These are phyloP conservation scores for Garcileccinum viscosum DNA, from an alignment of 1,284 basidiomycete species.

Conservation along the genomic window DNA sequence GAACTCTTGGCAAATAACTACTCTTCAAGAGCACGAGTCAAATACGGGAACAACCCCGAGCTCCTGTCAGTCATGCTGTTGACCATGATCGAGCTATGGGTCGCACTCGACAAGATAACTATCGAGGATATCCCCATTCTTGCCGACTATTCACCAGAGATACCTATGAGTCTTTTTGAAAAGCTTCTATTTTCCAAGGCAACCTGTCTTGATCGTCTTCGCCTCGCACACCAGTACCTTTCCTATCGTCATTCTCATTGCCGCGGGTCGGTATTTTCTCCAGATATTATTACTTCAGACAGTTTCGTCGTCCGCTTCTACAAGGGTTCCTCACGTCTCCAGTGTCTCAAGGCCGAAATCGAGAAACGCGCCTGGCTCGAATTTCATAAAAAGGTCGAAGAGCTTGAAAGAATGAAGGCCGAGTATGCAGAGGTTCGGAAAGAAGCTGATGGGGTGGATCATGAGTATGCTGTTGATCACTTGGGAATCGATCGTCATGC, in stretches of 20 bases:
- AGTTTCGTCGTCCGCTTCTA: no score
- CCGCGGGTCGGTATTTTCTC: constrained; percentile 29
- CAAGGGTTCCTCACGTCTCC: no score
- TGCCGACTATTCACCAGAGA: constrained; percentile 51
- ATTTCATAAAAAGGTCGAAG: no score
- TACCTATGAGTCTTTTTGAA: constrained; percentile 44
- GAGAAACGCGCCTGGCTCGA: no score
- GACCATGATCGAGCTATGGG: no score
- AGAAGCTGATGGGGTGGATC: no score
- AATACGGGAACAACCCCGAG: constrained; percentile 38
- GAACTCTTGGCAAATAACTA: constrained; percentile 39
- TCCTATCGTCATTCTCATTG: constrained; percentile 29
- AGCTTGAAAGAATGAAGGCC: no score
- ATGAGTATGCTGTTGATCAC: no score
- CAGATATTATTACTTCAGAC: background rate
- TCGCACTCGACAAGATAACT: constrained; percentile 48
- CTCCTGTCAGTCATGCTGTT: no score
- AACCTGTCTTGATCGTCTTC: constrained; percentile 35
- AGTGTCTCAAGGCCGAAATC: no score
- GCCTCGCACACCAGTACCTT: constrained; percentile 38
- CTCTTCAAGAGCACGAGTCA: constrained; percentile 26
- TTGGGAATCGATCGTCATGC: no score
- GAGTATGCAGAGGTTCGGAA: no score
- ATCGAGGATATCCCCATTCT: constrained; percentile 44
- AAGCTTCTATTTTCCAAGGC: constrained; percentile 46